Evolutionary conservation across 139 green algal genomes (phyloP).

Genomic region (Edaphochlamys debaryana): DNA sequence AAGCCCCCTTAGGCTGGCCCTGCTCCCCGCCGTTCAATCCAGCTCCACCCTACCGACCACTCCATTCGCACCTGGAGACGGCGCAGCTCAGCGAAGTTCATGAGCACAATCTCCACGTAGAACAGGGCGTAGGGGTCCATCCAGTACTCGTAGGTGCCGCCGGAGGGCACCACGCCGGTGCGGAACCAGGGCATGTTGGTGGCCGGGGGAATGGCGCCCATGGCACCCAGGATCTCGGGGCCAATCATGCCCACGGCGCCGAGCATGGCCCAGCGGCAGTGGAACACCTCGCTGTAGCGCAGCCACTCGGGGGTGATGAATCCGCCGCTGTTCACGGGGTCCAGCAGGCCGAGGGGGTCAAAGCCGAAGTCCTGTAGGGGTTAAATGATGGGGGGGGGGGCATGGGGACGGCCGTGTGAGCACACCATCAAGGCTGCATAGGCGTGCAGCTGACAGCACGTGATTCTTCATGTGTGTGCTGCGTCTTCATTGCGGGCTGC

Average conservation of each 20-base stretch:
- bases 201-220: conserved; percentile 84
- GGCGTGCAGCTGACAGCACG: no score
- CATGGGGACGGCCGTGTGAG: no score
- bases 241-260: conserved; percentile 93
- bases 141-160: conserved; percentile 86
- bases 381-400: no score
- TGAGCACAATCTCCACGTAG: conserved; percentile 91
- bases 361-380: conserved; percentile 77
- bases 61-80: conserved; percentile 73
- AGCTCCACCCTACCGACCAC: no score
- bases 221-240: conserved; percentile 90
- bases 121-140: conserved; percentile 94
- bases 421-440: no score
- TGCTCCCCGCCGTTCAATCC: no score
- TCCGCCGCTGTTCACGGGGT: conserved; percentile 90
- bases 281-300: conserved; percentile 81
- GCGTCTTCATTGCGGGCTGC: no score
- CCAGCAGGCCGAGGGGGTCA: conserved; percentile 93
- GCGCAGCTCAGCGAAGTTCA: conserved; percentile 97
- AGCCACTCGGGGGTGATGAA: conserved; percentile 97
- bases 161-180: conserved; percentile 91
- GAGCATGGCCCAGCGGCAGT: conserved; percentile 96
- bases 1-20: no score
- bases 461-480: no score
- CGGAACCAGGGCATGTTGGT: conserved; percentile 89